phyloP scores from a whole-genome alignment of 768 basidiomycete species.

The Suillus luteus region DNA sequence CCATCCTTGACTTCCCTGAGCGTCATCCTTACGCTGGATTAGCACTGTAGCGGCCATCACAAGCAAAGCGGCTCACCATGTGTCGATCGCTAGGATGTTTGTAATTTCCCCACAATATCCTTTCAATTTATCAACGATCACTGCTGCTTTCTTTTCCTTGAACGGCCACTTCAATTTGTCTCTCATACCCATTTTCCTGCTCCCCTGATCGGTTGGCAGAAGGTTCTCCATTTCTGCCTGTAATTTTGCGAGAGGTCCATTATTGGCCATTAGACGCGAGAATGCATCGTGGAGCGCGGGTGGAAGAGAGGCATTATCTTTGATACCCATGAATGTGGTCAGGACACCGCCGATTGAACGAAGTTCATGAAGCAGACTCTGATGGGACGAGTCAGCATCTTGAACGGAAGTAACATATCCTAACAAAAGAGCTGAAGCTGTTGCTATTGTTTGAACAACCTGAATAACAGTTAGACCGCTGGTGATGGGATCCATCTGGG shows the following conservation, averaged over 20 bases:
- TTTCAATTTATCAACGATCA: not conserved
- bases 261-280: not conserved
- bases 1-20: not conserved
- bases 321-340: not conserved
- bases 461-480: not conserved
- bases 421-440: not conserved
- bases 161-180: conserved; percentile 6
- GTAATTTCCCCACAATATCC: not conserved
- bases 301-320: not conserved
- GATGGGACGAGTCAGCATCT: not conserved
- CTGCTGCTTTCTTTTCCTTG: conserved; percentile 5
- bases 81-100: not conserved
- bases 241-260: not conserved
- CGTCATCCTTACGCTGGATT: not conserved
- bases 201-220: not conserved
- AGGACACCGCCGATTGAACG: not conserved
- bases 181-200: not conserved
- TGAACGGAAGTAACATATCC: conserved; percentile 2
- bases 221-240: not conserved
- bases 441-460: not conserved
- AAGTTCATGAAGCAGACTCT: not conserved
- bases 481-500: conserved; percentile 4
- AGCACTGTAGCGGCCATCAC: not conserved
- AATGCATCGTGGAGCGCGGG: not conserved
- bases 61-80: not conserved